These are phyloP conservation scores for Colletotrichum sp. DNA, from an alignment of 2,329 filamentous ascomycete species.

Conservation along the genomic window DNA sequence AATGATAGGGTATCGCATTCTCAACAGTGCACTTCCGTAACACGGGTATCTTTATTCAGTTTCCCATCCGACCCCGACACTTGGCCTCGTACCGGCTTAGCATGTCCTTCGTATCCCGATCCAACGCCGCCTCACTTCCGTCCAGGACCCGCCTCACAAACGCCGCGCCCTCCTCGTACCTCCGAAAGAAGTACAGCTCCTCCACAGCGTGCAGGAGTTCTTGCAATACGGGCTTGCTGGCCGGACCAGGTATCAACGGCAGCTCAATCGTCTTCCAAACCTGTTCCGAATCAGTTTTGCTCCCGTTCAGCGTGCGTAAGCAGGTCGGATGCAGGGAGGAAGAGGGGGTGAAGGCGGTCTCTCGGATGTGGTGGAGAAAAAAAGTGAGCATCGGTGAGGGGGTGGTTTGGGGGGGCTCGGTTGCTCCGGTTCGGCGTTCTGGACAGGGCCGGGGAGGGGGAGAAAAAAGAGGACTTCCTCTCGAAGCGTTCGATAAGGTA, in stretches of 20 bases:
- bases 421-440: not conserved
- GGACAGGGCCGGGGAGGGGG: not conserved
- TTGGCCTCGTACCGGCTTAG: constrained; percentile 47
- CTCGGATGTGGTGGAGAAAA: not conserved
- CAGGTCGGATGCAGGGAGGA: not conserved
- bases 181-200: constrained; percentile 60
- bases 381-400: not conserved
- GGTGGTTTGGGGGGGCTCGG: not conserved
- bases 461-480: not conserved
- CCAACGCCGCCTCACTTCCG: constrained; percentile 36
- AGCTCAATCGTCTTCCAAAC: constrained; percentile 47
- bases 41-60: not conserved
- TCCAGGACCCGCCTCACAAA: constrained; percentile 43
- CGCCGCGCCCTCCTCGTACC: constrained; percentile 48
- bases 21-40: not conserved
- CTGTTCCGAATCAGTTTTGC: constrained; percentile 31
- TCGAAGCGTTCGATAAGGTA: not conserved
- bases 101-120: constrained; percentile 45
- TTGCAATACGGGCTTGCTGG: constrained; percentile 53
- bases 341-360: not conserved
- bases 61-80: constrained; percentile 36
- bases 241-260: constrained; percentile 36
- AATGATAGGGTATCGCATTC: not conserved
- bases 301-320: not conserved
- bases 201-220: constrained; percentile 61